Evolutionary conservation across 306 rosid genomes (phyloP).

Genomic region (Sicyos edulis): DNA sequence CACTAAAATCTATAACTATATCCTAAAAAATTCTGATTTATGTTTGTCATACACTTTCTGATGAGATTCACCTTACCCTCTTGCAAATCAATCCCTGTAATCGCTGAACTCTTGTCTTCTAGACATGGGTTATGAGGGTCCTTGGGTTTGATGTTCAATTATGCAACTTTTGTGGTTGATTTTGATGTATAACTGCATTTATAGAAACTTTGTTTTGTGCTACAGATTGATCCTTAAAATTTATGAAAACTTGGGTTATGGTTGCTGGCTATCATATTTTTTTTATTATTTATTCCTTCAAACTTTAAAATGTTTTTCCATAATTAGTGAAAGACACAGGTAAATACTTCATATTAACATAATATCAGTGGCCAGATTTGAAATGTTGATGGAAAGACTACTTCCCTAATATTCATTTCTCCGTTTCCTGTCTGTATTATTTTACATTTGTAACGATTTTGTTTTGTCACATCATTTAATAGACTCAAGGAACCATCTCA

Average conservation of each 20-base stretch:
- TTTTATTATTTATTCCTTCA: neutral
- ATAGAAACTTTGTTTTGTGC: neutral
- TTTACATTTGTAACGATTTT: neutral
- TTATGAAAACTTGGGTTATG: neutral
- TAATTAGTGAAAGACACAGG: neutral
- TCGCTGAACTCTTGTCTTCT: neutral
- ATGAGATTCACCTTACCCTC: neutral
- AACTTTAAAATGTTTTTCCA: neutral
- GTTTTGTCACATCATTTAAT: constrained; percentile 21
- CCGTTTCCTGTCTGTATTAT: neutral
- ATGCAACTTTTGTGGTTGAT: neutral
- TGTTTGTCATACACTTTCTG: neutral
- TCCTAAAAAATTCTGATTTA: neutral
- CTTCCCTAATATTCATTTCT: neutral
- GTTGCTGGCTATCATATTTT: neutral
- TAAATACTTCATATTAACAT: neutral
- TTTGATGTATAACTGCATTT: neutral
- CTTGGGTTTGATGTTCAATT: neutral
- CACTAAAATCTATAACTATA: neutral
- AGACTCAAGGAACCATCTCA: constrained; percentile 61
- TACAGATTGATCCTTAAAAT: neutral
- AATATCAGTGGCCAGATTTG: neutral
- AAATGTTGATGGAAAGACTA: neutral
- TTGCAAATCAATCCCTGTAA: neutral
- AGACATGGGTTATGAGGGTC: neutral